phyloP scores from a whole-genome alignment of 2,329 filamentous ascomycete genomes.

The Aspergillus sp. region DNA sequence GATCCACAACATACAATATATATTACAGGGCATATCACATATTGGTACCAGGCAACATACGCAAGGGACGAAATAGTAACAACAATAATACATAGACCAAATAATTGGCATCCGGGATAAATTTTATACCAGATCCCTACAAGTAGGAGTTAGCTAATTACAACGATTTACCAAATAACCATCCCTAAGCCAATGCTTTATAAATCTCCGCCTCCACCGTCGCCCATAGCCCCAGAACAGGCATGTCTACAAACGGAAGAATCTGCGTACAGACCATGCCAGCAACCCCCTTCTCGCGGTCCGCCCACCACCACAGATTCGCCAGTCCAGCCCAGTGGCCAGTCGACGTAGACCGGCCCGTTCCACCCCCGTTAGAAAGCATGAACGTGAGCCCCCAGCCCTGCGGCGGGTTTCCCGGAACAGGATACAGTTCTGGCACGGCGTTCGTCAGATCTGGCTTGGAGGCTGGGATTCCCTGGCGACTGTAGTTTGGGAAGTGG shows the following conservation, averaged over 20 bases:
- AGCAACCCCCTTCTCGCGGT: slow-evolving; percentile 57
- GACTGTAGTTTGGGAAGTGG: slow-evolving; percentile 54
- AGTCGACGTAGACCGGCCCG: slow-evolving; percentile 51
- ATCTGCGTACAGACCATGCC: slow-evolving; percentile 51
- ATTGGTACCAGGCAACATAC: no score
- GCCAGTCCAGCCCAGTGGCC: slow-evolving; percentile 56
- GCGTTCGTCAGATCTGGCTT: slow-evolving; percentile 49
- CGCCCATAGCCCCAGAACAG: slow-evolving; percentile 1
- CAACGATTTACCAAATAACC: no score
- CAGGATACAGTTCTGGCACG: slow-evolving; percentile 50
- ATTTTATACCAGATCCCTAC: no score
- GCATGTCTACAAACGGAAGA: slow-evolving; percentile 1
- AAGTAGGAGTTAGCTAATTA: no score
- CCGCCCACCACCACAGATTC: slow-evolving; percentile 61
- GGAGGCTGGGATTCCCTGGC: slow-evolving; percentile 44
- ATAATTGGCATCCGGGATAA: no score
- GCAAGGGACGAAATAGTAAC: no score
- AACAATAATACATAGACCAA: no score
- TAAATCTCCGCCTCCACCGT: not conserved
- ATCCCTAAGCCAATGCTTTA: not conserved
- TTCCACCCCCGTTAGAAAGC: slow-evolving; percentile 44
- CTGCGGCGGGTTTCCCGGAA: slow-evolving; percentile 52
- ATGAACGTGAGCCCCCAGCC: slow-evolving; percentile 63
- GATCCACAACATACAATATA: no score
- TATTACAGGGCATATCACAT: no score